Evolutionary conservation across 768 basidiomycete species (phyloP), one percentile per base, ranked within the genome.

Genomic region (Clavulina sp.): DNA sequence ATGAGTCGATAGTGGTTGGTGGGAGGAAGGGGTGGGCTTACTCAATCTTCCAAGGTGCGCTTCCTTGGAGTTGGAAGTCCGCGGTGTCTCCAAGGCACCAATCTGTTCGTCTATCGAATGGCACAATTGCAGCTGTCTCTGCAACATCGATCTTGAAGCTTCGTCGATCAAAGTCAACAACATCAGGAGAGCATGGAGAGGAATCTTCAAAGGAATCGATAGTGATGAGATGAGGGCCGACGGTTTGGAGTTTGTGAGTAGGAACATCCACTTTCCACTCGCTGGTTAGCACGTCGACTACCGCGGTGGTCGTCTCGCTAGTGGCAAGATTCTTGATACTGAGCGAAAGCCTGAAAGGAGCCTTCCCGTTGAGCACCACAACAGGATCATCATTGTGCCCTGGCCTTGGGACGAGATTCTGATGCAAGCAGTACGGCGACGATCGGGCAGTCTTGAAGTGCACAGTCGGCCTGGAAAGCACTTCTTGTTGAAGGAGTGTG

Each of bases 31-130:
- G 24, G 31, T 32, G 50, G 19, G 62, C 77, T 41, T 58, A 87
- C 83, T 79, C 80, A 49, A 96, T 76, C 3, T 76, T 81, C 89
- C 91, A 97, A 3, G 93, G 89, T 16, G 91, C 83, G 30, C 77
- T 84, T 41, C 95, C 95, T 64, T 95, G 88, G 16, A 99, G 70
- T 61, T 92, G 81, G 72, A 95, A 97, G 56, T 87, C 87, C 5
- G 84, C 72, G 28, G 78, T 71, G 54, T 96, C 89, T 5, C 92
- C 93, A 1, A 86, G 82, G 65, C 95, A 99, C 55, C 84, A 80
- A 60, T 97, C 81, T 57, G 72, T 72, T 52, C 77, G 73, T 52
- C 80, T 69, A 58, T 84, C 82, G 57, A 89, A 76, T 4, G 93
- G 82, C 43, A 88, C 73, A 51, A 99, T 89, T 9, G 86, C 78